Evolutionary conservation across 2,329 filamentous ascomycete species (phyloP).

Genomic region (Penicillium brasilianum): DNA sequence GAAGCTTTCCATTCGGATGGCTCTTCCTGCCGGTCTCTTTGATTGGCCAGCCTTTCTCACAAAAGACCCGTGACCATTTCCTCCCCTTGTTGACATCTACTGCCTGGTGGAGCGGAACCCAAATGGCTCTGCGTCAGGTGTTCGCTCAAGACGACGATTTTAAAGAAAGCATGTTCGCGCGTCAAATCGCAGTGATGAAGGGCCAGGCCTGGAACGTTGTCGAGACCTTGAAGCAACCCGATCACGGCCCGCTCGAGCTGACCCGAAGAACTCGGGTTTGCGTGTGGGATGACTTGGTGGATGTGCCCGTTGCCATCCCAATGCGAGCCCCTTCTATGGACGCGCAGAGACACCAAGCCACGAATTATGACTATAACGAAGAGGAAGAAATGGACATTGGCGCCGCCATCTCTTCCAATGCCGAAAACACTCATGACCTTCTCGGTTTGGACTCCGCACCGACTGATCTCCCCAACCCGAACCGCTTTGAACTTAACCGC

Average conservation of each 20-base stretch:
- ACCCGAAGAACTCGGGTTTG: constrained; percentile 89
- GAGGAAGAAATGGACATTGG: constrained; percentile 96
- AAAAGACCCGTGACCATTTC: constrained; percentile 92
- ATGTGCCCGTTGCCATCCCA: constrained; percentile 91
- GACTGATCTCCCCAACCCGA: constrained; percentile 72
- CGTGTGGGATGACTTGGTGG: constrained; percentile 97
- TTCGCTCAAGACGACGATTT: constrained; percentile 95
- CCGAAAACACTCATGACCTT: constrained; percentile 65
- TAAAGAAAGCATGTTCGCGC: constrained; percentile 98
- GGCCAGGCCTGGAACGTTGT: constrained; percentile 99
- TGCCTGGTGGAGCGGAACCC: constrained; percentile 95
- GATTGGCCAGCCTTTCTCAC: constrained; percentile 94
- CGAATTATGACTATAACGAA: constrained; percentile 62
- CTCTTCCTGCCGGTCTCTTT: constrained; percentile 95
- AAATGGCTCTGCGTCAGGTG: constrained; percentile 79
- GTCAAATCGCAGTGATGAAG: constrained; percentile 98
- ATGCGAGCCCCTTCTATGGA: constrained; percentile 86
- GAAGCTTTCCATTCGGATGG: constrained; percentile 97
- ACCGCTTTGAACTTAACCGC: constrained; percentile 71
- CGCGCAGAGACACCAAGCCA: constrained; percentile 69
- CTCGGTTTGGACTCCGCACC: constrained; percentile 64
- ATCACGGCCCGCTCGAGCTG: constrained; percentile 91
- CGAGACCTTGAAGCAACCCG: constrained; percentile 88
- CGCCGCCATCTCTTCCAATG: constrained; percentile 63
- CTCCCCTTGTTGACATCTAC: constrained; percentile 93